Conservation (phyloP, 768 basidiomycete genomes). For the Tulasnella sp. region DNA sequence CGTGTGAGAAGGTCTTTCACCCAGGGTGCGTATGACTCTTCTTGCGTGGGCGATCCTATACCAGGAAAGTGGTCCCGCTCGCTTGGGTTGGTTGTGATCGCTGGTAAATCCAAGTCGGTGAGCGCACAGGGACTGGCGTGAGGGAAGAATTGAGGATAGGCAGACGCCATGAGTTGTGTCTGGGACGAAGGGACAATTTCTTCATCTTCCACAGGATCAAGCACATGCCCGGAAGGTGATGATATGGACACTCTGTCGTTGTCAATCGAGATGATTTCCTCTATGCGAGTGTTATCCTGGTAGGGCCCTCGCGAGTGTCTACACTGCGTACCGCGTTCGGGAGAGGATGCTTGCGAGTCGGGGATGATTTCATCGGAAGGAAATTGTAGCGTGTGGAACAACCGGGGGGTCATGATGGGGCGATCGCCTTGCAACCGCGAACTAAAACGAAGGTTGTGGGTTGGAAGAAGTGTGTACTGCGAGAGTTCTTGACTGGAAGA, state of each 20-base stretch:
- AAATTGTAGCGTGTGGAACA: background rate
- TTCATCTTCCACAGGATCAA: background rate
- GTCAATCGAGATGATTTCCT: background rate
- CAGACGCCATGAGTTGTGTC: slow-evolving; percentile 3
- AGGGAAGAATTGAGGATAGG: background rate
- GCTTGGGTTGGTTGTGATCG: background rate
- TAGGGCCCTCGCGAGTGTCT: background rate
- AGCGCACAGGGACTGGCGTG: background rate
- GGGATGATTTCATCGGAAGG: background rate
- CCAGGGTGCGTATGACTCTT: background rate
- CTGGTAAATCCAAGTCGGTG: background rate
- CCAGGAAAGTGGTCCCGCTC: background rate
- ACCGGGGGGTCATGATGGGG: background rate
- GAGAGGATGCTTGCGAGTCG: slow-evolving; percentile 1
- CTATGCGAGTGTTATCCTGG: background rate
- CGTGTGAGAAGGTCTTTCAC: background rate
- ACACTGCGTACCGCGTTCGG: background rate
- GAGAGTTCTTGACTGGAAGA: background rate
- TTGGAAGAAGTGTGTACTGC: background rate
- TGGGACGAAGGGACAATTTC: slow-evolving; percentile 7
- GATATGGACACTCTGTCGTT: background rate
- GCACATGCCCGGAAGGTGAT: background rate
- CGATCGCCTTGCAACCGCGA: background rate
- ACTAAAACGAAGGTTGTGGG: background rate
- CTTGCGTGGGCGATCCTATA: background rate